These are phyloP conservation scores for Penicillium mononematosum DNA, from an alignment of 495 filamentous ascomycete species.

Conservation along the genomic window DNA sequence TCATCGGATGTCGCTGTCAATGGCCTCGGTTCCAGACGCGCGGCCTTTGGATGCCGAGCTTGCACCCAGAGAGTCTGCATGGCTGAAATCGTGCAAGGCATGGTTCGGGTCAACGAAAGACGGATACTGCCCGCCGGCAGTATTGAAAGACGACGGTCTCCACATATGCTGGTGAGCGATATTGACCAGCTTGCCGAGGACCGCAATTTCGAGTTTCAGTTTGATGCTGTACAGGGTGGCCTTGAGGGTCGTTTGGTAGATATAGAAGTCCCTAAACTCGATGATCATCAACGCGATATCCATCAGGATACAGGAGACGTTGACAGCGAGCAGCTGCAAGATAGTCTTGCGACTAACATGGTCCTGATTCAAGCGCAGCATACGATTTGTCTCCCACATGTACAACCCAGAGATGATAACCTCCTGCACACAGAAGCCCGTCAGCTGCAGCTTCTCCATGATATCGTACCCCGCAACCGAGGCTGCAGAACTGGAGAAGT, in stretches of 20 bases:
- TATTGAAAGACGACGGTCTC: slow-evolving; percentile 17
- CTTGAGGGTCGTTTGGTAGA: slow-evolving; percentile 34
- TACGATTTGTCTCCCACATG: slow-evolving; percentile 34
- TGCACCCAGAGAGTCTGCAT: slow-evolving; percentile 17
- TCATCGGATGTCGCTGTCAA: slow-evolving; percentile 10
- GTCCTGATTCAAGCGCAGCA: slow-evolving; percentile 28
- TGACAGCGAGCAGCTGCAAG: slow-evolving; percentile 31
- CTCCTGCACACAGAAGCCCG: slow-evolving; percentile 33
- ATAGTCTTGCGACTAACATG: slow-evolving; percentile 29
- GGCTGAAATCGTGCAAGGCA: slow-evolving; percentile 19
- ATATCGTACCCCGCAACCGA: slow-evolving; percentile 27
- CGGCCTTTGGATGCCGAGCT: slow-evolving; percentile 21
- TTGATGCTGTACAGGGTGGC: slow-evolving; percentile 33
- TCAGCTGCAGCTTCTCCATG: slow-evolving; percentile 33
- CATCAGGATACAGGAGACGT: slow-evolving; percentile 33
- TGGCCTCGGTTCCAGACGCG: slow-evolving; percentile 16
- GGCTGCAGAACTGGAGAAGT: slow-evolving; percentile 19
- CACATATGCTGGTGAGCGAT: slow-evolving; percentile 32
- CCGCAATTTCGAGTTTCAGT: slow-evolving; percentile 32
- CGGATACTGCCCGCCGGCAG: slow-evolving; percentile 20
- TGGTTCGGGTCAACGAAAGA: slow-evolving; percentile 30
- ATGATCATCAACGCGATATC: slow-evolving; percentile 33
- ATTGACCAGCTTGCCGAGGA: slow-evolving; percentile 31
- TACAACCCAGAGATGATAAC: slow-evolving; percentile 32
- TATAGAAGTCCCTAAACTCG: slow-evolving; percentile 34